Evolutionary conservation across 352 stramenopile genomes (phyloP), one percentile per base, ranked within the genome.

Genomic region (Elongisporangium undulatum): DNA sequence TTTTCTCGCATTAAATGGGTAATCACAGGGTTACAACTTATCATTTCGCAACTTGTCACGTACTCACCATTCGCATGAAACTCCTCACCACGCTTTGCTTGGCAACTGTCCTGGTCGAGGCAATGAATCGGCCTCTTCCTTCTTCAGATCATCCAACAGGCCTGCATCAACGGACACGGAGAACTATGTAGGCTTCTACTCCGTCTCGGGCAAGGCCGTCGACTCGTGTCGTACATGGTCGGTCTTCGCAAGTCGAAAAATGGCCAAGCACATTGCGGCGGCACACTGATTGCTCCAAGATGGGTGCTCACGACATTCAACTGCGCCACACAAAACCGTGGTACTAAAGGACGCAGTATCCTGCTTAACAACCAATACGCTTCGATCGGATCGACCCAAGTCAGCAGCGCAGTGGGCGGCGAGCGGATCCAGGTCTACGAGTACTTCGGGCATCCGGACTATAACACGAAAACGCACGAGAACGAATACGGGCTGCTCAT

Each of bases 401-500:
- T 66, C 62, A 59, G 66, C 5, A 26, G 20, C 24, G 6, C 17
- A 21, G 20, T 29, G 3, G 59, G 49, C 19, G 55, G 56, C 52
- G 58, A 72, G 5, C 63, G 59, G 55, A 67, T 73, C 19, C 55
- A 64, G 41, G 58, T 69, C 23, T 53, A 64, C 41, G 12, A 55
- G 55, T 56, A 54, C 22, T 68, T 68, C 53, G 58, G 51, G 26
- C 68, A 76, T 56, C 68, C 68, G 0, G 6, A 64, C 51, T 73
- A 76, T 53, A 63, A 56, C 39, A 75, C 72, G 61, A 69, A 69
- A 15, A 5, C 61, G 26, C 55, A 69, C 39, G 26, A 70, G 19
- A 70, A 70, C 38, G 66, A 73, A 16, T 58, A 70, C 4, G 66
- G 62, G n/a, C 54, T 73, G 15, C 51, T 73, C 13, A 70, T 70